Evolutionary conservation across 1,284 basidiomycete genomes (phyloP).

Genomic region (Athelia sp.): DNA sequence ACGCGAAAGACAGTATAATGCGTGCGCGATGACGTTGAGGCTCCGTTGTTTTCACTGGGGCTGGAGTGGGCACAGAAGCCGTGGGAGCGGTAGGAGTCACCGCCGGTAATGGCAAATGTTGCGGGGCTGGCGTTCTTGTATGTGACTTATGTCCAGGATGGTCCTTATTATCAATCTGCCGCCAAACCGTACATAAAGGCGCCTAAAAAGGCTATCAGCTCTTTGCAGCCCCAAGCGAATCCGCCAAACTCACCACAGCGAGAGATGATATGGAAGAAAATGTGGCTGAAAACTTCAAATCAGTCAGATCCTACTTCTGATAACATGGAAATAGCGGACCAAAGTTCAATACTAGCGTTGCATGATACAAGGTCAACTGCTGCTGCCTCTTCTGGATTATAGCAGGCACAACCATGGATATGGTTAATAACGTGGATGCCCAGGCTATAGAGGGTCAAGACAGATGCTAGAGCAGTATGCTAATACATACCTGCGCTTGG

Average conservation of each 20-base stretch:
- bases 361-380: slow-evolving; percentile 15
- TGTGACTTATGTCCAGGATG: background rate
- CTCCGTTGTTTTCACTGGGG: background rate
- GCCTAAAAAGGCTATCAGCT: slow-evolving; percentile 4
- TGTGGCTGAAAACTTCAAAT: slow-evolving; percentile 5
- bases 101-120: slow-evolving; percentile 5
- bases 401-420: slow-evolving; percentile 15
- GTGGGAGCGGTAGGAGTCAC: slow-evolving; percentile 9
- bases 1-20: slow-evolving; percentile 13
- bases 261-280: slow-evolving; percentile 17
- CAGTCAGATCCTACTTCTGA: no score
- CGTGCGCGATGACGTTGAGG: slow-evolving; percentile 10
- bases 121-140: slow-evolving; percentile 5
- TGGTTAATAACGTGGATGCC: slow-evolving; percentile 15
- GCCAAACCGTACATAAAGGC: slow-evolving; percentile 17
- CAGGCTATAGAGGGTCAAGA: slow-evolving; percentile 9
- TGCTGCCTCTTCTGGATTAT: slow-evolving; percentile 14
- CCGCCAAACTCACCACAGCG: slow-evolving; percentile 11
- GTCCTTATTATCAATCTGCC: slow-evolving; percentile 4
- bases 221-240: no score
- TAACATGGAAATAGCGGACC: background rate
- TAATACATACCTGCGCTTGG: background rate
- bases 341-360: slow-evolving; percentile 16
- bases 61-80: background rate
- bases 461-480: background rate